Conservation (phyloP, 768 basidiomycete genomes). For the Lentinula boryana region DNA sequence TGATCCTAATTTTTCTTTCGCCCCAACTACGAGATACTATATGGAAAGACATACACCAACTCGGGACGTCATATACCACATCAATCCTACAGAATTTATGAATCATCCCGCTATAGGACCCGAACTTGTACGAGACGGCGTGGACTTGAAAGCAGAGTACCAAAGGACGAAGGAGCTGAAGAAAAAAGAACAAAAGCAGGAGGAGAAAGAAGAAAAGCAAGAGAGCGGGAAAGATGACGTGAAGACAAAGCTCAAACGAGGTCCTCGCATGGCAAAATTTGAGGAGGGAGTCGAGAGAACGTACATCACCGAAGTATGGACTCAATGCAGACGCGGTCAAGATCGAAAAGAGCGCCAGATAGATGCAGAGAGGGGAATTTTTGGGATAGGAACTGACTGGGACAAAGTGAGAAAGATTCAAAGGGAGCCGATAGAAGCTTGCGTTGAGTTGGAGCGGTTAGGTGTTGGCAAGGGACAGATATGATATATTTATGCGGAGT, state of each 20-base stretch:
- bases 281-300: constrained; percentile 72
- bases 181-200: constrained; percentile 14
- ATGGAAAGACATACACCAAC: constrained; percentile 65
- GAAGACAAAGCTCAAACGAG: constrained; percentile 20
- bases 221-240: constrained; percentile 18
- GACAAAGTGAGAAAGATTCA: constrained; percentile 77
- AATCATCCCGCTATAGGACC: constrained; percentile 72
- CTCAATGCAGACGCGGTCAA: constrained; percentile 63
- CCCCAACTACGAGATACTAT: constrained; percentile 52
- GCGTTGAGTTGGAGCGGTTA: constrained; percentile 67
- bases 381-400: constrained; percentile 92
- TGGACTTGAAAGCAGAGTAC: constrained; percentile 29
- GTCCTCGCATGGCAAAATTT: constrained; percentile 50
- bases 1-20: constrained; percentile 78
- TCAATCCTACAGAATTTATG: constrained; percentile 71
- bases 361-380: constrained; percentile 77
- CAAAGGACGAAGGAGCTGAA: constrained; percentile 19
- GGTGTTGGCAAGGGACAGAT: neutral
- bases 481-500: neutral
- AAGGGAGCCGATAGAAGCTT: constrained; percentile 63
- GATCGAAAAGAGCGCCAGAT: constrained; percentile 65
- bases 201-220: constrained; percentile 23
- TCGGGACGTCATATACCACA: constrained; percentile 76
- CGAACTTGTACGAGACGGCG: constrained; percentile 52
- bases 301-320: constrained; percentile 67